Conservation (phyloP, 768 basidiomycete genomes). For the Pleurotus cornucopiae region DNA sequence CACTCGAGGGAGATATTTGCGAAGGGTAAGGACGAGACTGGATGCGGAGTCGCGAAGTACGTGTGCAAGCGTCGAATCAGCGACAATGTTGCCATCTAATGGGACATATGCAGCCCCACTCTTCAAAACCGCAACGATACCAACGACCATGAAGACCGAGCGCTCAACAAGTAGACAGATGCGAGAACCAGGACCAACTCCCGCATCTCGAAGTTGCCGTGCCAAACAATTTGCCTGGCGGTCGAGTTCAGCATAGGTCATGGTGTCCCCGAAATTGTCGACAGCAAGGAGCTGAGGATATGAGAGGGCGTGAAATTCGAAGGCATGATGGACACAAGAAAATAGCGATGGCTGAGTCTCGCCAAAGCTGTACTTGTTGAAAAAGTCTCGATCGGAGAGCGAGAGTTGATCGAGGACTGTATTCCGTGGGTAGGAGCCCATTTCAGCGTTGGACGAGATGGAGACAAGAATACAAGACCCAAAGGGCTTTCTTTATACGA, state of each 20-base stretch:
- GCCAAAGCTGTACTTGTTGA: constrained; percentile 43
- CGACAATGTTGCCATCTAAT: constrained; percentile 41
- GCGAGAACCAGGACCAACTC: constrained; percentile 35
- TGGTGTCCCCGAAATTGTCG: constrained; percentile 20
- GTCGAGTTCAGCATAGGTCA: constrained; percentile 28
- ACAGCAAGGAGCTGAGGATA: constrained; percentile 22
- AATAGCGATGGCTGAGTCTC: constrained; percentile 9
- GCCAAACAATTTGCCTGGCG: constrained; percentile 27
- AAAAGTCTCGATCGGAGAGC: constrained; percentile 35
- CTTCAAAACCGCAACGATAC: constrained; percentile 41
- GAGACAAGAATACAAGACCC: constrained; percentile 2
- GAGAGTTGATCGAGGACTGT: constrained; percentile 29
- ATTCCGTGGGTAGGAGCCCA: constrained; percentile 54
- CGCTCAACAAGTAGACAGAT: constrained; percentile 44
- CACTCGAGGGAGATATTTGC: constrained; percentile 30
- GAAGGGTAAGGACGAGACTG: constrained; percentile 30
- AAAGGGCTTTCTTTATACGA: constrained; percentile 10
- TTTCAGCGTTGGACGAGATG: constrained; percentile 65
- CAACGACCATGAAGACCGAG: constrained; percentile 37
- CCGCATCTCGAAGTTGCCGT: constrained; percentile 28
- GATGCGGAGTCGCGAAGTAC: constrained; percentile 35
- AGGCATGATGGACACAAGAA: constrained; percentile 21
- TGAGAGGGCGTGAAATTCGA: constrained; percentile 19
- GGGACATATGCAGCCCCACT: constrained; percentile 45
- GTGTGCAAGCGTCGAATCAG: constrained; percentile 37